These are phyloP conservation scores for Diaporthe batatas DNA, from an alignment of 2,329 filamentous ascomycete species.

Conservation along the genomic window DNA sequence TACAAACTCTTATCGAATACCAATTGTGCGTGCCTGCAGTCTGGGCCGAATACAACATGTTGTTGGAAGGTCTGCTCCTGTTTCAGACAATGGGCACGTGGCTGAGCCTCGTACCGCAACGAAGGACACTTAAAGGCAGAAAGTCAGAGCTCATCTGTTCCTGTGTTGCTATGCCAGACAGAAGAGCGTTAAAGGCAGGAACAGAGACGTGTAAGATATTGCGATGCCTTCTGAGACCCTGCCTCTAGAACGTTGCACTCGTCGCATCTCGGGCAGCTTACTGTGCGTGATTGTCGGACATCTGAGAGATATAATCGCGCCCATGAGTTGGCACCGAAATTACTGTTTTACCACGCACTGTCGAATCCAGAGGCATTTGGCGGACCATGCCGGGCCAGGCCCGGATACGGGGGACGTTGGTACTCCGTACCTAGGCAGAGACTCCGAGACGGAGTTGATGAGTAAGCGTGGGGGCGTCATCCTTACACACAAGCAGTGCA, in stretches of 20 bases:
- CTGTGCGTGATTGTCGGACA: too few relatives aligned
- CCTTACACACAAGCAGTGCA: neutral
- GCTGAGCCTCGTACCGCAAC: too few relatives aligned
- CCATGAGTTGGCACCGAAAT: neutral
- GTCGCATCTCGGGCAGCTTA: neutral
- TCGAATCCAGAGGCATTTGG: too few relatives aligned
- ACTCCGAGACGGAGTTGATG: neutral
- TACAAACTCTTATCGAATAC: neutral
- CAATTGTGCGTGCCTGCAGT: neutral
- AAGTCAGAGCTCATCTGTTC: neutral
- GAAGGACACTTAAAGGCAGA: too few relatives aligned
- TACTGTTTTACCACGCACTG: neutral
- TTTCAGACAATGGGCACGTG: too few relatives aligned
- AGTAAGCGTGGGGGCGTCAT: constrained; percentile 1
- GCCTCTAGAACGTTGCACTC: too few relatives aligned
- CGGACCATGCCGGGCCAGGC: too few relatives aligned
- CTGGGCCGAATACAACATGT: too few relatives aligned
- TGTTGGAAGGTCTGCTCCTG: too few relatives aligned
- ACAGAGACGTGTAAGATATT: too few relatives aligned
- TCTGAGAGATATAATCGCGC: neutral
- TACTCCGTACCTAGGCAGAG: too few relatives aligned
- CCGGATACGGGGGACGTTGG: neutral
- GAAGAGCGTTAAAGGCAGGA: too few relatives aligned
- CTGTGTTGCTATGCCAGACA: neutral
- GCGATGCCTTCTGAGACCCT: neutral